Conservation (phyloP, 1,284 basidiomycete species). For the Sporisorium sorghi region DNA sequence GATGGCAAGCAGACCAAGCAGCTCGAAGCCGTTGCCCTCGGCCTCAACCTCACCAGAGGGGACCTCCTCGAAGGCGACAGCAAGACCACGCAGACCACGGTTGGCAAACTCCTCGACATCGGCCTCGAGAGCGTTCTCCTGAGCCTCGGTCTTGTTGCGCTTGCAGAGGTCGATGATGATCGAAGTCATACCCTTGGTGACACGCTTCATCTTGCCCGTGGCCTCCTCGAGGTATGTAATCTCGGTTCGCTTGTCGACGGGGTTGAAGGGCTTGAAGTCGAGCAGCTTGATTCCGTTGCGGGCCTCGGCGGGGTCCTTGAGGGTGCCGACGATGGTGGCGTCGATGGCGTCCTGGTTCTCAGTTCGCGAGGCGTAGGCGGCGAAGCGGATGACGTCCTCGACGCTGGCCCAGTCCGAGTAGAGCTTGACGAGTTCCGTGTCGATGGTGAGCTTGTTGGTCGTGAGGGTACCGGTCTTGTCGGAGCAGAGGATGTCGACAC, state of each 20-base stretch:
- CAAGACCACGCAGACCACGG: slow-evolving; percentile 97
- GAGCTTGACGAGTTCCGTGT: slow-evolving; percentile 71
- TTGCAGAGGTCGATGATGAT: slow-evolving; percentile 86
- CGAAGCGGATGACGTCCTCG: slow-evolving; percentile 90
- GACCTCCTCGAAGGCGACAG: slow-evolving; percentile 93
- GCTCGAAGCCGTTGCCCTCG: slow-evolving; percentile 94
- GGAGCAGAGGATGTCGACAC: slow-evolving; percentile 69
- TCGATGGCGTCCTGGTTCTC: slow-evolving; percentile 99
- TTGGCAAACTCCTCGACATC: slow-evolving; percentile 94
- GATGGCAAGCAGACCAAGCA: slow-evolving; percentile 95
- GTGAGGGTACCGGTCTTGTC: slow-evolving; percentile 69
- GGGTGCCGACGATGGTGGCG: slow-evolving; percentile 82
- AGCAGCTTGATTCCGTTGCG: slow-evolving; percentile 92
- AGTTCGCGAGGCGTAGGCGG: slow-evolving; percentile 94
- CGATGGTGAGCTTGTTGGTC: slow-evolving; percentile 71
- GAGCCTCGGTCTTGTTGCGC: slow-evolving; percentile 91
- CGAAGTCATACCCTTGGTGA: slow-evolving; percentile 99
- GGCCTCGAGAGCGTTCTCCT: slow-evolving; percentile 89
- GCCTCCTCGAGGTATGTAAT: slow-evolving; percentile 96
- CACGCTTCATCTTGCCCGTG: slow-evolving; percentile 93
- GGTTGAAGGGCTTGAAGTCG: slow-evolving; percentile 99
- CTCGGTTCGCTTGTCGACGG: slow-evolving; percentile 98
- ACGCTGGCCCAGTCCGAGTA: slow-evolving; percentile 69
- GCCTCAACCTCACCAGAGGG: slow-evolving; percentile 79
- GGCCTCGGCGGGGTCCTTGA: slow-evolving; percentile 77